phyloP scores from a whole-genome alignment of 805 yeast genomes.

The Torulaspora quercuum region DNA sequence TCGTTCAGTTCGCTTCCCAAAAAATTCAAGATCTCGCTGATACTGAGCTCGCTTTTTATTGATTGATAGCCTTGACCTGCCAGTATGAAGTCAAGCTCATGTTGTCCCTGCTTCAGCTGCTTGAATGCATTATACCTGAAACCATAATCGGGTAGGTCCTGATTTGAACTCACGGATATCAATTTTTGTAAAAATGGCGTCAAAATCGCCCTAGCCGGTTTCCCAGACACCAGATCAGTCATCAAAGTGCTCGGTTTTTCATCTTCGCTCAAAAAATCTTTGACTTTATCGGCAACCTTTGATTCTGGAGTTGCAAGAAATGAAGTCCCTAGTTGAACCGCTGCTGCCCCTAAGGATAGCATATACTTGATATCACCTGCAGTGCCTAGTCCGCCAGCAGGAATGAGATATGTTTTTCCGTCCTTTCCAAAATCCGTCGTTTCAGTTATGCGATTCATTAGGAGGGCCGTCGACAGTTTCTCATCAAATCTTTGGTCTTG shows the following conservation, averaged over 20 bases:
- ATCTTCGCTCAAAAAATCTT: constrained; percentile 10
- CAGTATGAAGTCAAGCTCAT: constrained; percentile 10
- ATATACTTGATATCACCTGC: constrained; percentile 33
- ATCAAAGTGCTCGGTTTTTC: constrained; percentile 29
- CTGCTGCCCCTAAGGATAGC: constrained; percentile 45
- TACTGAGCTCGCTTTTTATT: neutral
- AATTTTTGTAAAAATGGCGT: constrained; percentile 38
- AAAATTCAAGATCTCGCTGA: neutral
- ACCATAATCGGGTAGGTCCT: constrained; percentile 39
- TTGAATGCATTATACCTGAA: constrained; percentile 37
- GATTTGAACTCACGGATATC: neutral
- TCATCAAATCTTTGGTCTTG: constrained; percentile 32
- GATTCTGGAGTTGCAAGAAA: constrained; percentile 42
- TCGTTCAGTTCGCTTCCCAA: too few species aligned
- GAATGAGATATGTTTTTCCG: constrained; percentile 36
- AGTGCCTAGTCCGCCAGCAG: constrained; percentile 53
- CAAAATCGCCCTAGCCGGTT: constrained; percentile 38
- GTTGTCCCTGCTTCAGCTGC: constrained; percentile 16
- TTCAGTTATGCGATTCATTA: constrained; percentile 6
- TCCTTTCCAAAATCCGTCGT: neutral
- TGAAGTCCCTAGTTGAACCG: constrained; percentile 55
- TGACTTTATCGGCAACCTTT: constrained; percentile 5
- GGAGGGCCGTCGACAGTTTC: constrained; percentile 4
- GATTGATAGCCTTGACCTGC: constrained; percentile 13
- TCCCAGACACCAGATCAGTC: constrained; percentile 41